These are phyloP conservation scores for Nicotiana noctiflora DNA, from an alignment of 257 asterid species.

Conservation along the genomic window DNA sequence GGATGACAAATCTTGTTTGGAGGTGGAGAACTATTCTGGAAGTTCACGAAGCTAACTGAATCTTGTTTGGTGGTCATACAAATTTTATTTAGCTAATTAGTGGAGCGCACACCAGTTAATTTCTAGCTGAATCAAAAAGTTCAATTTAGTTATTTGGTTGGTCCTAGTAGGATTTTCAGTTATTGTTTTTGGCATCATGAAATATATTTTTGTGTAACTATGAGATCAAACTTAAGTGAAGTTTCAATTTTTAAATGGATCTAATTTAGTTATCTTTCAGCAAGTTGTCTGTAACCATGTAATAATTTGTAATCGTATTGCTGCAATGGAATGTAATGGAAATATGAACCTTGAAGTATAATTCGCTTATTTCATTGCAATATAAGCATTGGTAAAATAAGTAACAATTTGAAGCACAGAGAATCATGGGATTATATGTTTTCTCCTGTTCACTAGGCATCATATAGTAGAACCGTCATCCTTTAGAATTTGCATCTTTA, in stretches of 20 bases:
- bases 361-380: not conserved
- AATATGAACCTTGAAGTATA: not conserved
- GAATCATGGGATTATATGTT: not conserved
- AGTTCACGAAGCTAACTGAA: not conserved
- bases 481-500: not conserved
- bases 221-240: not conserved
- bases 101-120: not conserved
- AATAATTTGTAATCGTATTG: not conserved
- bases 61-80: not conserved
- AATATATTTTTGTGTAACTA: not conserved
- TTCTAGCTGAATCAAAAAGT: not conserved
- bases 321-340: not conserved
- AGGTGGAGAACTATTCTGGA: not conserved
- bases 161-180: not conserved
- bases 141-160: not conserved
- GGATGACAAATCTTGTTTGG: not conserved
- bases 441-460: not conserved
- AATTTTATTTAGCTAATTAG: not conserved
- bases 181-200: not conserved
- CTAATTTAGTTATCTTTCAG: not conserved
- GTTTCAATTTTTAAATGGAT: not conserved
- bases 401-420: not conserved
- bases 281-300: not conserved
- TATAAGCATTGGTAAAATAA: not conserved
- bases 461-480: not conserved